Evolutionary conservation across 345 rosid species (phyloP), one percentile per base, ranked within the genome.

Genomic region (Melaleuca alternifolia): DNA sequence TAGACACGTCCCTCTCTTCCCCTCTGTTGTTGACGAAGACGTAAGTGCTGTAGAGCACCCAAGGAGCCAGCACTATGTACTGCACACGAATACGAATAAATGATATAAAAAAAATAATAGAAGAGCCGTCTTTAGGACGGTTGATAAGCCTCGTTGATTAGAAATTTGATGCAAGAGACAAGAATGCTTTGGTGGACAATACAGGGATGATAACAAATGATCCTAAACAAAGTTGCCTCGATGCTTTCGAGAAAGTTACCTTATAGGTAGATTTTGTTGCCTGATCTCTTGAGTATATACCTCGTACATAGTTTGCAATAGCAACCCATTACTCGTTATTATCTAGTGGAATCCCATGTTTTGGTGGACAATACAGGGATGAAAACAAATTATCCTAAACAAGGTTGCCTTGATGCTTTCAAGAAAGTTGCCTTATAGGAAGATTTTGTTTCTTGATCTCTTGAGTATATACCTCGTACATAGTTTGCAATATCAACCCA

Each of bases 61-160:
- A 90, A 0, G 96, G 97, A 48, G 88, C 93, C 86, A 94, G 52
- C 77, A 94, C 51, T 50, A 93, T n/a, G 83, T 95, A 90, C 96
- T 92, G 89, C 86, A 59, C 33, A 5, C 50, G 21, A 41, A 51
- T n/a, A 5, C 50, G 21, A 41, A 51, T n/a, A 41, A 28, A 51
- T 9, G 50, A 87, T 5, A 87, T 5, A 24, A 51, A 18, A 1
- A 9, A 12, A 76, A 51, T 51, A 4, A 2, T 41, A 41, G 4
- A 52, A 28, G 18, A 52, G 16, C 6, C 6, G 11, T 15, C 44
- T 62, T 65, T 65, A 65, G 24, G 46, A 65, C 46, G 16, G 10
- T 65, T 62, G 79, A 33, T 30, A 30, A 62, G 44, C 76, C 76
- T 62, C 21, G 10, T 30, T 30, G 16, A 9, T 7, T 61, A 33